Conservation (phyloP, 1,284 basidiomycete species). For the Pseudozyma sp. region DNA sequence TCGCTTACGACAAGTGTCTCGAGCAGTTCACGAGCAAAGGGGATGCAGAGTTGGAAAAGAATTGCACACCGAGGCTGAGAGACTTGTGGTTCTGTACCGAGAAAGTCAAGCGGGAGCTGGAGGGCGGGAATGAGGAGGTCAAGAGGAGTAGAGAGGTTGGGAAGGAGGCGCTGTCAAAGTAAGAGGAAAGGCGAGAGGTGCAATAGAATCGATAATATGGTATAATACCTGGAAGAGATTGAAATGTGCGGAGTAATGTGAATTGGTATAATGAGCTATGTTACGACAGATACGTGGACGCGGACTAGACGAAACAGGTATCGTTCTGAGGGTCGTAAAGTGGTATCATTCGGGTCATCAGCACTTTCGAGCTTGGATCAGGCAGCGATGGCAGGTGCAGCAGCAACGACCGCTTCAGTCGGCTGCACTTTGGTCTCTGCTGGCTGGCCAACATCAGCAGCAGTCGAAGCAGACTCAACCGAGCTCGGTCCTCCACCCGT, state of each 20-base stretch:
- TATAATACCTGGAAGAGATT: not conserved
- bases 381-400: conserved; percentile 11
- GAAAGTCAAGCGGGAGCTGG: conserved; percentile 56
- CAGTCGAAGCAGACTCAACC: conserved; percentile 9
- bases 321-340: not conserved
- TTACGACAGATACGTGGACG: not conserved
- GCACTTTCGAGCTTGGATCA: not conserved
- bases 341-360: not conserved
- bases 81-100: conserved; percentile 63
- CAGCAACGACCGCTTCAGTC: not conserved
- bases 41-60: conserved; percentile 56
- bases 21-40: conserved; percentile 34
- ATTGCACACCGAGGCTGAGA: conserved; percentile 57
- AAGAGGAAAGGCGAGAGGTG: not conserved
- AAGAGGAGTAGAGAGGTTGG: conserved; percentile 22
- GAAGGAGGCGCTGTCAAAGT: conserved; percentile 34
- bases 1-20: conserved; percentile 63
- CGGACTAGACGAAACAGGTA: not conserved
- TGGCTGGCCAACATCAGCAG: not conserved
- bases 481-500: not conserved
- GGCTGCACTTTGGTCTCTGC: conserved; percentile 2
- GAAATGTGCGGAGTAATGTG: no score
- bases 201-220: not conserved
- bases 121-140: conserved; percentile 21
- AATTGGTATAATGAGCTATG: not conserved